Conservation (phyloP, 306 rosid genomes). For the Lablab purpureus region DNA sequence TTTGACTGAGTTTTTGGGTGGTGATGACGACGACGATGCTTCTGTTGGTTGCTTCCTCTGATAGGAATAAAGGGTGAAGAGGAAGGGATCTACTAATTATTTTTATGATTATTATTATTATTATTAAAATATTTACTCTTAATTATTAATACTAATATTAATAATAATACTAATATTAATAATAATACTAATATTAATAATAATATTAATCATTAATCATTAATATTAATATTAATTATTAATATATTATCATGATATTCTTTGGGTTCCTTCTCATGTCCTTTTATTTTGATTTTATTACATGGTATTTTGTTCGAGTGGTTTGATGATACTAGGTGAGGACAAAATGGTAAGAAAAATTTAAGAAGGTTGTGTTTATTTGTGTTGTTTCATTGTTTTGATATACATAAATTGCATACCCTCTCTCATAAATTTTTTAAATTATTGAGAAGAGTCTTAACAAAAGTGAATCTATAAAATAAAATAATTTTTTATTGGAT, state of each 20-base stretch:
- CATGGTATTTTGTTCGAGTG: too few relatives aligned
- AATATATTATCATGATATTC: too few relatives aligned
- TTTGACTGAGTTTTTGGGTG: slow-evolving; percentile 60
- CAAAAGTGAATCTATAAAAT: not conserved
- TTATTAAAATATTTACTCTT: slow-evolving; percentile 27
- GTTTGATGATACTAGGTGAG: not conserved
- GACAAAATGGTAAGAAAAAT: not conserved
- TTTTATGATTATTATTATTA: too few relatives aligned
- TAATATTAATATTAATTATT: too few relatives aligned
- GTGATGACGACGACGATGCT: slow-evolving; percentile 70
- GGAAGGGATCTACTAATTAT: slow-evolving; percentile 55
- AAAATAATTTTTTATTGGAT: too few relatives aligned
- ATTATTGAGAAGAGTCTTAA: not conserved
- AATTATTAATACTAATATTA: not conserved
- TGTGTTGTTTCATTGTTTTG: not conserved
- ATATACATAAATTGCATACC: not conserved
- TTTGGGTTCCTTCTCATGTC: too few relatives aligned
- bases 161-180: too few relatives aligned
- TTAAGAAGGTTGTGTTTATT: not conserved
- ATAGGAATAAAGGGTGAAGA: slow-evolving; percentile 49
- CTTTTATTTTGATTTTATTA: too few relatives aligned
- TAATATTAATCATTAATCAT: too few relatives aligned
- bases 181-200: too few relatives aligned
- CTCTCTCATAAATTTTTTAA: not conserved
- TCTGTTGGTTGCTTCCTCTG: slow-evolving; percentile 56